Evolutionary conservation across 148 eudicot species (phyloP).

Genomic region (Rhododendron kiyosumense): DNA sequence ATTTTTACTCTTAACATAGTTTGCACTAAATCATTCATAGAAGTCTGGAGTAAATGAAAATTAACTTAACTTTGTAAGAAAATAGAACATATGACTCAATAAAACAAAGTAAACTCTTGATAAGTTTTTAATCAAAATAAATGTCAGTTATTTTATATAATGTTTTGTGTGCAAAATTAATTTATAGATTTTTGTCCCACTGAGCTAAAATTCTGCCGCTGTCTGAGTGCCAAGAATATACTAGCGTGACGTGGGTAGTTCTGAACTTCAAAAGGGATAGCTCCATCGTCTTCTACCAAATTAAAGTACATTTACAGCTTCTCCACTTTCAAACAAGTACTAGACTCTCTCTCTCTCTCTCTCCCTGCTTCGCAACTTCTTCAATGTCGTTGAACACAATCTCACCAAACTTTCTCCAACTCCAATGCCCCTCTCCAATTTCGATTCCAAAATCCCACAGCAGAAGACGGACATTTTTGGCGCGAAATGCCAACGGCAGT

Average conservation of each 20-base stretch:
- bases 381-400: constrained; percentile 3
- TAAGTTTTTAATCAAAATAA: too few species aligned
- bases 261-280: background rate
- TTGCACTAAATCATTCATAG: too few species aligned
- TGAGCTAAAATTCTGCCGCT: too few species aligned
- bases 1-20: too few species aligned
- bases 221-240: too few species aligned
- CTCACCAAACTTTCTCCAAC: constrained; percentile 1
- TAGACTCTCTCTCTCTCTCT: background rate
- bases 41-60: too few species aligned
- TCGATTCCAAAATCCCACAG: background rate
- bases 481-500: constrained; percentile 23
- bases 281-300: constrained; percentile 1
- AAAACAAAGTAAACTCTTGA: too few species aligned
- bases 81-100: too few species aligned
- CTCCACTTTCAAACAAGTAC: background rate
- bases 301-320: background rate
- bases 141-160: too few species aligned
- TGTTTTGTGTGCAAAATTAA: too few species aligned
- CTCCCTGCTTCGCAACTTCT: background rate
- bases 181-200: too few species aligned
- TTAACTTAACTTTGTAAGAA: too few species aligned
- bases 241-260: constrained; percentile 5
- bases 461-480: constrained; percentile 13
- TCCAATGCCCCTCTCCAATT: background rate